Percentiles rank a stretch among this genome's conserved stretches.
Evolutionary conservation across 306 rosid species (phyloP).

Genomic region (Pterocarpus santalinus): DNA sequence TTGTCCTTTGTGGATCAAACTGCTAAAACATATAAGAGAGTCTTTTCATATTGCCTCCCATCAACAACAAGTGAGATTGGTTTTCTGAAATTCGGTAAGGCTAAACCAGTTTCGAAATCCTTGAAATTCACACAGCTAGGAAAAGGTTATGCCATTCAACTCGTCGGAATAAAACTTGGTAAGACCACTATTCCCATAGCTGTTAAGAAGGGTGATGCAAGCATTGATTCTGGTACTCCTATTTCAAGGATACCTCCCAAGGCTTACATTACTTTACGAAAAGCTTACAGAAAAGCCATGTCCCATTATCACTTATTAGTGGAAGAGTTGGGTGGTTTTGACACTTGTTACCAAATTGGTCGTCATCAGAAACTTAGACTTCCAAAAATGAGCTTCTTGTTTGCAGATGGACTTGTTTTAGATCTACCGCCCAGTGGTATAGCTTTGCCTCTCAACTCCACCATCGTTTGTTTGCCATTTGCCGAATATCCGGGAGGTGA

Average conservation of each 20-base stretch:
- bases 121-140: neutral
- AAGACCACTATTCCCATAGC: neutral
- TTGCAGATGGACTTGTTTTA: conserved; percentile 1
- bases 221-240: neutral
- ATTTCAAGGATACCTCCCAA: neutral
- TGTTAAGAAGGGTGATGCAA: neutral
- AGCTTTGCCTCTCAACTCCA: neutral
- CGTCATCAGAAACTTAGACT: neutral
- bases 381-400: conserved; percentile 7
- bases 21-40: neutral
- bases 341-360: neutral
- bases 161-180: neutral
- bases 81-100: neutral
- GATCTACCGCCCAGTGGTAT: neutral
- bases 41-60: conserved; percentile 3
- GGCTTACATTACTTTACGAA: neutral
- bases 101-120: neutral
- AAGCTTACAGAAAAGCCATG: conserved; percentile 13
- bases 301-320: neutral
- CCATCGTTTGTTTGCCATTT: conserved; percentile 17
- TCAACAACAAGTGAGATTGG: neutral
- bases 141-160: neutral
- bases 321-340: neutral
- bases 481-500: neutral
- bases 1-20: conserved; percentile 5